Percentiles rank a stretch among this genome's conserved stretches.
These are phyloP conservation scores for Solanum pinnatisectum DNA, from an alignment of 257 asterid species.

Conservation along the genomic window DNA sequence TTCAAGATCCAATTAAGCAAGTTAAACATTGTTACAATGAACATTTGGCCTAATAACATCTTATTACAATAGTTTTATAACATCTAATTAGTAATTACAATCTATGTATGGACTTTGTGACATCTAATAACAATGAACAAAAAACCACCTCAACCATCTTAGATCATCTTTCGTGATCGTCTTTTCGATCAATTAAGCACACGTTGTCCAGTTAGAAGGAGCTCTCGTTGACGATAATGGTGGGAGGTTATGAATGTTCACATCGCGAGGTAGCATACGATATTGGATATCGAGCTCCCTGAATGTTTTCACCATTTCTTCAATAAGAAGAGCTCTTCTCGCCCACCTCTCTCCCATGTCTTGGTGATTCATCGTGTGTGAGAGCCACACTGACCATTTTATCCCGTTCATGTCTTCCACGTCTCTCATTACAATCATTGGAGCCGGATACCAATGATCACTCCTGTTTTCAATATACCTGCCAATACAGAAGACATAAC, in stretches of 20 bases:
- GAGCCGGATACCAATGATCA: constrained; percentile 75
- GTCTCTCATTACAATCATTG: constrained; percentile 67
- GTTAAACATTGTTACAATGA: not conserved
- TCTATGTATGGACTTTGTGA: not conserved
- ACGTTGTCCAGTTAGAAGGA: constrained; percentile 64
- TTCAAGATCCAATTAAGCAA: not conserved
- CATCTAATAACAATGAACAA: not conserved
- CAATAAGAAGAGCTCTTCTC: constrained; percentile 60
- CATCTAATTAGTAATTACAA: not conserved
- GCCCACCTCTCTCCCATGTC: constrained; percentile 88
- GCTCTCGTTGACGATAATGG: constrained; percentile 35
- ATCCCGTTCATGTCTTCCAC: constrained; percentile 77
- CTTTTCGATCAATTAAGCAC: not conserved
- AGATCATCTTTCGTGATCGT: not conserved
- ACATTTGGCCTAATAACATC: not conserved
- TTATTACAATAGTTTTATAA: not conserved
- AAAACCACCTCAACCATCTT: not conserved
- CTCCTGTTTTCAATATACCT: constrained; percentile 58
- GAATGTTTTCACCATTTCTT: constrained; percentile 66
- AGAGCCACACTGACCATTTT: constrained; percentile 70
- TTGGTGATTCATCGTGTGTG: constrained; percentile 71
- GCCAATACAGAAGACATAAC: not conserved
- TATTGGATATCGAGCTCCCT: constrained; percentile 76
- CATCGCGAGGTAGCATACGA: constrained; percentile 62
- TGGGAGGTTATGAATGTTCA: constrained; percentile 69